phyloP scores from a whole-genome alignment of 306 rosid species.

The Ochetophila trinervis region DNA sequence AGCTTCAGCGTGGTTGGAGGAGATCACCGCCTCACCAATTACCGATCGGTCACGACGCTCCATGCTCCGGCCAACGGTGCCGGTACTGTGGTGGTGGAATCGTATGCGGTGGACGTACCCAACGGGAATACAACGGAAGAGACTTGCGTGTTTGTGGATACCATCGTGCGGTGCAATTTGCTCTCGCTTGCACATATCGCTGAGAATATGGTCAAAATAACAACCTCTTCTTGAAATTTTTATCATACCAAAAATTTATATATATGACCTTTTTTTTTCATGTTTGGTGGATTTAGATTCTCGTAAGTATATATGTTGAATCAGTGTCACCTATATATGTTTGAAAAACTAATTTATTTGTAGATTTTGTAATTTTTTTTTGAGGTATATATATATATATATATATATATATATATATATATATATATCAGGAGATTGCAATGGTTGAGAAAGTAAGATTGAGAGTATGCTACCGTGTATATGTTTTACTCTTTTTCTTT shows the following conservation, averaged over 20 bases:
- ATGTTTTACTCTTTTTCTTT: constrained; percentile 8
- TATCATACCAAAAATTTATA: neutral
- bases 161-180: constrained; percentile 88
- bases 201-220: constrained; percentile 45
- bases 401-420: too few relatives aligned
- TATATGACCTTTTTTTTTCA: neutral
- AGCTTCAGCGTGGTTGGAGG: constrained; percentile 96
- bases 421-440: constrained; percentile 3
- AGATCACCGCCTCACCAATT: constrained; percentile 73
- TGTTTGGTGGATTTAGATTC: constrained; percentile 19
- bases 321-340: constrained; percentile 12
- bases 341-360: constrained; percentile 24
- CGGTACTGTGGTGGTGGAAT: constrained; percentile 79
- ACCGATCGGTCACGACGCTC: constrained; percentile 80
- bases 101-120: constrained; percentile 88
- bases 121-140: constrained; percentile 79
- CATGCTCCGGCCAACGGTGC: constrained; percentile 40
- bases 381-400: constrained; percentile 5
- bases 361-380: constrained; percentile 8
- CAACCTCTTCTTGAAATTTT: neutral
- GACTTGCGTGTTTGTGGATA: constrained; percentile 86
- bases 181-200: constrained; percentile 85
- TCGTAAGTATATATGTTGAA: neutral
- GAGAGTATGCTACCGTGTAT: constrained; percentile 22
- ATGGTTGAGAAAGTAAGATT: constrained; percentile 27